phyloP scores from a whole-genome alignment of 2,329 filamentous ascomycete species.

The Ophiostoma montium region DNA sequence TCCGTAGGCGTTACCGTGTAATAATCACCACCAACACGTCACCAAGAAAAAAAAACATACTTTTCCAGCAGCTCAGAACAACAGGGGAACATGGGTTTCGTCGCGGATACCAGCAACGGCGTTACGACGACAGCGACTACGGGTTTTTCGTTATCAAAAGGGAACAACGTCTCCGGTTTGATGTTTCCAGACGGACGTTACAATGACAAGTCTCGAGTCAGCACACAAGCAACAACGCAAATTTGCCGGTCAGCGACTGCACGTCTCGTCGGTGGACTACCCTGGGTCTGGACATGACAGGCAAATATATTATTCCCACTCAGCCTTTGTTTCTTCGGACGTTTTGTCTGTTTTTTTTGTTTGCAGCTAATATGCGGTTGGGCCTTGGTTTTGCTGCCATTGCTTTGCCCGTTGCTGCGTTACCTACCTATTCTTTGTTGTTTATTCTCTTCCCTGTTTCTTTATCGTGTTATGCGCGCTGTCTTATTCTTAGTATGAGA shows the following conservation, averaged over 20 bases:
- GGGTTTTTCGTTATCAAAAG: constrained; percentile 14
- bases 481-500: constrained; percentile 31
- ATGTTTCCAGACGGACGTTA: constrained; percentile 5
- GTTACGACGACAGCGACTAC: constrained; percentile 24
- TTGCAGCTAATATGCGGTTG: constrained; percentile 2
- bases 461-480: constrained; percentile 7
- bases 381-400: neutral
- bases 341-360: constrained; percentile 3
- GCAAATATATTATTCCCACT: constrained; percentile 2
- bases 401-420: neutral
- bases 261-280: neutral
- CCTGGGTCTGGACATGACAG: neutral
- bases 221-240: constrained; percentile 1
- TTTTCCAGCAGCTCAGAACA: neutral
- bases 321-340: constrained; percentile 1
- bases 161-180: constrained; percentile 29
- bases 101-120: constrained; percentile 22
- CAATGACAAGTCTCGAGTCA: constrained; percentile 5
- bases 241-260: neutral
- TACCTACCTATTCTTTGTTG: neutral
- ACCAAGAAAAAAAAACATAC: neutral
- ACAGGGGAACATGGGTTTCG: constrained; percentile 8
- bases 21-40: neutral
- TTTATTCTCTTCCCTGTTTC: constrained; percentile 5
- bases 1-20: constrained; percentile 8